Base-by-base conservation (phyloP, 768 basidiomycete species). In the Sistotremastrum niveocremeum region DNA sequence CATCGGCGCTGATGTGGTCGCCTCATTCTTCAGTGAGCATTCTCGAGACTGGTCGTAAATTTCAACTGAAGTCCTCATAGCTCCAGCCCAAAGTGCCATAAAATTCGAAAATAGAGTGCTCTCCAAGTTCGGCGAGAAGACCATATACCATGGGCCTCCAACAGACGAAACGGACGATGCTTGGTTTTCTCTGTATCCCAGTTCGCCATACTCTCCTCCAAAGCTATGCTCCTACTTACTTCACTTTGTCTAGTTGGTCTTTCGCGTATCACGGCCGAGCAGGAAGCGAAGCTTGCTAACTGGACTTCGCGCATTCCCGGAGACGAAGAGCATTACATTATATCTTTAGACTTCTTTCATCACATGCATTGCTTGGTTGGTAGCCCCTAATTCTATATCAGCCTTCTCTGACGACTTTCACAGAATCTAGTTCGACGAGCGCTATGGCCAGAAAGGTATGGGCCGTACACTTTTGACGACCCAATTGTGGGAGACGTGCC, bases 261-360 rank as follows among this genome's bases (percentile, higher is more conserved):
- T 39, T 54, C 48, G 4, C 55, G 49, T 41, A 51, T 60, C 11
- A 53, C 59, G 1, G 51, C 51, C 29, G 45, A 41, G 3, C 38
- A 56, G 32, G 59, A 53, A 1, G 43, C 47, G 4, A 39, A 46
- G 6, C 49, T 60, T 20, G 41, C 54, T 3, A 57, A 57, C 47
- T 45, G 43, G 6, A 60, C 56, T 3, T 44, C 45, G 39, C 49
- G 52, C 5, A 56, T 60, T 11, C 47, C 49, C 4, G 53, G 49
- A 11, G 55, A 57, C n/a, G 50, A 51, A 11, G 55, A 44, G 4
- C 49, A 56, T 35, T 60, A 52, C 41, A 50, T 59, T 9, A 49
- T 48, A 7, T 47, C 44, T 4, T 39, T 57, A 4, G 59, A 60
- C n/a, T 56, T 60, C 5, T 60, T 60, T 43, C 59, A 60, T 44